These are phyloP conservation scores for Galerina sulciceps DNA, from an alignment of 768 basidiomycete genomes.

Conservation along the genomic window DNA sequence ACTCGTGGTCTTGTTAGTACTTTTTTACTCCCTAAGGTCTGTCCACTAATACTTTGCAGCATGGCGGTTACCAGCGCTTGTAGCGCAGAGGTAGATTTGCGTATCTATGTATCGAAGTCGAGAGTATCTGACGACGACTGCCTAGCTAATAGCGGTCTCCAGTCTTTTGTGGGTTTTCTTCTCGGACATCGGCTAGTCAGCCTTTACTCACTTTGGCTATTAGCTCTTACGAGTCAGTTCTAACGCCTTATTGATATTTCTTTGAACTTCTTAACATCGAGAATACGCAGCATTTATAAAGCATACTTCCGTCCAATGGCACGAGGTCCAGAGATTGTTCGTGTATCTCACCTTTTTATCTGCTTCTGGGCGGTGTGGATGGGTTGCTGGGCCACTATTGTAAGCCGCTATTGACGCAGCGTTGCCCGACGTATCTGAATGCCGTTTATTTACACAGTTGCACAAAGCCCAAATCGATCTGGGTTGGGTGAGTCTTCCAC, in stretches of 20 bases:
- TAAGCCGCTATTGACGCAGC: conserved; percentile 15
- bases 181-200: background rate
- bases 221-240: conserved; percentile 51
- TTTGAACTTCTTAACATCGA: background rate
- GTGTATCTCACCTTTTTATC: conserved; percentile 41
- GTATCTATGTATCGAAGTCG: background rate
- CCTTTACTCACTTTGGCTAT: background rate
- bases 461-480: conserved; percentile 49
- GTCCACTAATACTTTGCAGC: conserved; percentile 19
- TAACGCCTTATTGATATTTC: background rate
- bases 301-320: conserved; percentile 42
- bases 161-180: conserved; percentile 41
- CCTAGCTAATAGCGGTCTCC: conserved; percentile 45
- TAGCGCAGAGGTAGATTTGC: conserved; percentile 34
- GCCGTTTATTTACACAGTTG: conserved; percentile 29
- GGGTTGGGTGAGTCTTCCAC: conserved; percentile 42
- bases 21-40: background rate
- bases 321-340: conserved; percentile 42
- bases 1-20: conserved; percentile 43
- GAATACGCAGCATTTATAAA: conserved; percentile 34
- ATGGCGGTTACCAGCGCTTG: conserved; percentile 54
- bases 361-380: conserved; percentile 49
- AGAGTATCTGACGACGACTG: background rate
- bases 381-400: conserved; percentile 45
- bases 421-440: background rate